Evolutionary conservation across 306 rosid species (phyloP).

Genomic region (Bauhinia variegata): DNA sequence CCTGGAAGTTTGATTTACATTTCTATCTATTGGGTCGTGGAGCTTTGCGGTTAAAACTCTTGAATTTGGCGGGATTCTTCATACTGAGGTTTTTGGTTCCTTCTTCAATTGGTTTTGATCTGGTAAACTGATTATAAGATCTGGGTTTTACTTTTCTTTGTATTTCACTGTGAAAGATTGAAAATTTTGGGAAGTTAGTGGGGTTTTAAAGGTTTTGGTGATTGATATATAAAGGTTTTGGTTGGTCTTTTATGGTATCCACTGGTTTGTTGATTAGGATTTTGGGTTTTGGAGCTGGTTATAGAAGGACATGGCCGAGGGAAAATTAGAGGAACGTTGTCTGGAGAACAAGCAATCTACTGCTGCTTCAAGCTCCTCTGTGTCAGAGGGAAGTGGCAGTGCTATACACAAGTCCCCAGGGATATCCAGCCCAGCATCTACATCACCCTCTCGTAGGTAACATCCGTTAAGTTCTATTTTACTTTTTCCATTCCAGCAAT

Average conservation of each 20-base stretch:
- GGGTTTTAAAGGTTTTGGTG: constrained; percentile 46
- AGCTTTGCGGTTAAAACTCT: constrained; percentile 31
- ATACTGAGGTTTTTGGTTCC: constrained; percentile 30
- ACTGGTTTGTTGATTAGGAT: constrained; percentile 44
- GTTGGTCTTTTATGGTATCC: constrained; percentile 16
- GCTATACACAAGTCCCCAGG: constrained; percentile 71
- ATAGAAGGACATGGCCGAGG: constrained; percentile 64
- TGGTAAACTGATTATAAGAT: constrained; percentile 61
- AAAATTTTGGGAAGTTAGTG: constrained; percentile 31
- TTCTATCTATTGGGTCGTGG: not conserved
- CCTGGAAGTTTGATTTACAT: constrained; percentile 33
- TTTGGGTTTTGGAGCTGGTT: constrained; percentile 59
- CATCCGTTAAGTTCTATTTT: constrained; percentile 31
- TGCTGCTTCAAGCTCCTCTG: constrained; percentile 81
- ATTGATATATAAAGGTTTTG: constrained; percentile 30
- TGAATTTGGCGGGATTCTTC: constrained; percentile 29
- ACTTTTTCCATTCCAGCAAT: constrained; percentile 25
- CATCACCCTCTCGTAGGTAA: constrained; percentile 78
- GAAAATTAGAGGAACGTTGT: constrained; percentile 77
- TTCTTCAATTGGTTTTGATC: constrained; percentile 46
- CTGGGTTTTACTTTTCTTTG: constrained; percentile 53
- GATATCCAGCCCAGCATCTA: constrained; percentile 63
- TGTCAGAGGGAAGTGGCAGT: constrained; percentile 79
- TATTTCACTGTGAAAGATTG: constrained; percentile 40
- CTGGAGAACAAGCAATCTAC: constrained; percentile 88